These are phyloP conservation scores for Phytophthora cactorum DNA, from an alignment of 352 stramenopile genomes.

Conservation along the genomic window DNA sequence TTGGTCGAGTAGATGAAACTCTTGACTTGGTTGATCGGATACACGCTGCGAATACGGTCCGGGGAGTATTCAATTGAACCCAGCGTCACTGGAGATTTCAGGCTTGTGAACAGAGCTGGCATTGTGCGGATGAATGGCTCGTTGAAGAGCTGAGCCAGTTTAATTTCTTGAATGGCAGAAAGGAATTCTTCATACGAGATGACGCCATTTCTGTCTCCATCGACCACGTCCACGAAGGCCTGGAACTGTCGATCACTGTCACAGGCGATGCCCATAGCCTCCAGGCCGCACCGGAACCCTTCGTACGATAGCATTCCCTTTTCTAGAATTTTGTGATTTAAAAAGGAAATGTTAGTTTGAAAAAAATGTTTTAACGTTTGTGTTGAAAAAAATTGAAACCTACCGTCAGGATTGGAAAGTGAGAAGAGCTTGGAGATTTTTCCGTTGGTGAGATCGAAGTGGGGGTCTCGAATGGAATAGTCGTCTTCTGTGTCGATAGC, in stretches of 20 bases:
- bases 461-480: slow-evolving; percentile 34
- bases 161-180: slow-evolving; percentile 86
- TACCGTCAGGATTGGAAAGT: slow-evolving; percentile 62
- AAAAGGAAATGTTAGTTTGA: neutral
- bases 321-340: slow-evolving; percentile 22
- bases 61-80: slow-evolving; percentile 80
- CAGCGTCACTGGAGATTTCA: slow-evolving; percentile 31
- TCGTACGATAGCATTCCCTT: slow-evolving; percentile 69
- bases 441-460: slow-evolving; percentile 36
- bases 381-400: slow-evolving; percentile 1
- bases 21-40: slow-evolving; percentile 69
- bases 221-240: slow-evolving; percentile 73
- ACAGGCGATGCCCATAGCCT: slow-evolving; percentile 78
- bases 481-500: slow-evolving; percentile 25
- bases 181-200: slow-evolving; percentile 89
- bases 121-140: slow-evolving; percentile 55
- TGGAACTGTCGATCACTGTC: slow-evolving; percentile 66
- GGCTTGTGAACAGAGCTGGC: slow-evolving; percentile 16
- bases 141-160: slow-evolving; percentile 85
- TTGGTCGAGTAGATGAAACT: slow-evolving; percentile 85
- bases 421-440: slow-evolving; percentile 59
- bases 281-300: slow-evolving; percentile 63
- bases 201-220: slow-evolving; percentile 76
- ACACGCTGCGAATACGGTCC: slow-evolving; percentile 72
- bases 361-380: neutral